Evolutionary conservation across 805 yeast genomes (phyloP).

Genomic region (Yamadazyma philogaea): DNA sequence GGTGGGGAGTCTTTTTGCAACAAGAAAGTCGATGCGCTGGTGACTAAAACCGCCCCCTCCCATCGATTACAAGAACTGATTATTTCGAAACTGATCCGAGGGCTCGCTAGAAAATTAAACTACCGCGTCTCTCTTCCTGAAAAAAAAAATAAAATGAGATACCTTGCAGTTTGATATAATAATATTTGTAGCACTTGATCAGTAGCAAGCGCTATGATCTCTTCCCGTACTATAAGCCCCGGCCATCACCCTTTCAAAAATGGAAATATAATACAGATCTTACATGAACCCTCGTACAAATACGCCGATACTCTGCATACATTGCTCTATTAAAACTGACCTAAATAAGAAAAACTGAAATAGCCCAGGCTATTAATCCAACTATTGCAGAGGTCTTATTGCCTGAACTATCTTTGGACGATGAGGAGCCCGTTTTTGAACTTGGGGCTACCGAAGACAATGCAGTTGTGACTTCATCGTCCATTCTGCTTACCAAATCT

Average conservation of each 20-base stretch:
- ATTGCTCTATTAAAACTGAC: background rate
- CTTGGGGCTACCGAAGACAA: constrained; percentile 20
- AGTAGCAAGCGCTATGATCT: background rate
- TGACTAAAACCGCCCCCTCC: too few species aligned
- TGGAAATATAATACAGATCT: background rate
- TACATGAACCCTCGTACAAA: background rate
- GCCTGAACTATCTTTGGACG: constrained; percentile 21
- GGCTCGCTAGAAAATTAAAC: too few species aligned
- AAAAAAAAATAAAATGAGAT: too few species aligned
- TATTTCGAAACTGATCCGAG: too few species aligned
- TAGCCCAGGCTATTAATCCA: background rate
- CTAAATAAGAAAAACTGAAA: constrained; percentile 4
- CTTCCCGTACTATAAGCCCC: background rate
- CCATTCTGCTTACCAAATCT: constrained; percentile 43
- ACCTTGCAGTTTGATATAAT: too few species aligned
- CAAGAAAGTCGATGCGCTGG: too few species aligned
- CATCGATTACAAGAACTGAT: too few species aligned
- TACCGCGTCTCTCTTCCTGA: too few species aligned
- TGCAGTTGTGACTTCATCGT: constrained; percentile 24
- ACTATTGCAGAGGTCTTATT: constrained; percentile 4
- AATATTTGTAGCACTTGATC: background rate
- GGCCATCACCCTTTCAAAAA: background rate
- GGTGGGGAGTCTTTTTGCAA: too few species aligned
- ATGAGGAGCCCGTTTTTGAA: constrained; percentile 11
- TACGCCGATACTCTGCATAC: background rate